phyloP scores from a whole-genome alignment of 1,284 basidiomycete species.

The Ceratobasidium sp. region DNA sequence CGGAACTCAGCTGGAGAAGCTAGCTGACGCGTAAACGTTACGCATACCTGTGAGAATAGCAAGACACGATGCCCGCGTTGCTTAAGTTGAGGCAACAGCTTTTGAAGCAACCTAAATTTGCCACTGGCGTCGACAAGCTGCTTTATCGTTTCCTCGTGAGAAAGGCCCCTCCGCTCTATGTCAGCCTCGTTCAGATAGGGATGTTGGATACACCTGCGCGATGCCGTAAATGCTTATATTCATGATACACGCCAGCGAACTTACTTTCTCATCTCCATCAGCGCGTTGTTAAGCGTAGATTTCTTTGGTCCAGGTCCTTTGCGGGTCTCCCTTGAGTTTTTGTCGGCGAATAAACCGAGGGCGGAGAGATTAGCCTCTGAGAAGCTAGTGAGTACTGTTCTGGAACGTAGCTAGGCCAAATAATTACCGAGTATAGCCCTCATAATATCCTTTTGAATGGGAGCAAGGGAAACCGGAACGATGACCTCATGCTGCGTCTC shows the following conservation, averaged over 20 bases:
- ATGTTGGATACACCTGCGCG: constrained; percentile 77
- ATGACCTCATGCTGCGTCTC: constrained; percentile 77
- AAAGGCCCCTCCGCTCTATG: constrained; percentile 77
- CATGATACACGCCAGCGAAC: constrained; percentile 47
- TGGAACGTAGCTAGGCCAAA: constrained; percentile 54
- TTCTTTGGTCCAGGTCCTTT: constrained; percentile 50
- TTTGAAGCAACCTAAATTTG: constrained; percentile 85
- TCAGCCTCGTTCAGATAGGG: constrained; percentile 85
- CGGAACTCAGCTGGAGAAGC: neutral
- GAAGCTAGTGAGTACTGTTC: constrained; percentile 47
- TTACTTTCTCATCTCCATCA: constrained; percentile 87
- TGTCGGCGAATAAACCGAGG: constrained; percentile 16
- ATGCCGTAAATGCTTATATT: neutral
- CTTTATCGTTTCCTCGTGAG: constrained; percentile 69
- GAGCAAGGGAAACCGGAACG: constrained; percentile 88
- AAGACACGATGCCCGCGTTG: constrained; percentile 92
- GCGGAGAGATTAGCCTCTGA: constrained; percentile 41
- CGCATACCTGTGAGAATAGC: constrained; percentile 91
- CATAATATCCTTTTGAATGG: constrained; percentile 89
- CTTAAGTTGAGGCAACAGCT: constrained; percentile 85
- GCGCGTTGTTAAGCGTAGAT: constrained; percentile 74
- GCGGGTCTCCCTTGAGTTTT: constrained; percentile 10
- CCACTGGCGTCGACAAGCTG: constrained; percentile 84
- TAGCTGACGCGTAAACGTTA: neutral
- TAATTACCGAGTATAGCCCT: constrained; percentile 75